Base-by-base conservation (phyloP, 768 basidiomycete species). In the Phanerodontia chrysosporium region DNA sequence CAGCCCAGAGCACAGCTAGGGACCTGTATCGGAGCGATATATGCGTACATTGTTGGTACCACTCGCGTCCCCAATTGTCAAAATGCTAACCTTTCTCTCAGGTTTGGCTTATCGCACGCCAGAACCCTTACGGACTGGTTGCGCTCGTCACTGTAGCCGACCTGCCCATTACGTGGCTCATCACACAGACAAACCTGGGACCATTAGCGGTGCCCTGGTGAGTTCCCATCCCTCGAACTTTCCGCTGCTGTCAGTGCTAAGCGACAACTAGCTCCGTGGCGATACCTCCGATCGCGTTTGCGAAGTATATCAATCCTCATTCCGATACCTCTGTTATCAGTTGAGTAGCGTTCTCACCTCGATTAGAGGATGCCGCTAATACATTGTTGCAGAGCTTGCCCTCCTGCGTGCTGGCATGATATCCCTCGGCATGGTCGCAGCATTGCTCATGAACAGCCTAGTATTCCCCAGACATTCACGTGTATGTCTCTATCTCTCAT, bases 391-490 rank as follows among this genome's bases (percentile, higher is more conserved):
- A 82, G 81, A 66, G 45, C 66, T 81, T 9, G 75, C 78, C 14
- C 62, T 72, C 12, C 67, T 75, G 45, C 71, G 79, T 49, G 75
- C 73, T 16, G 61, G 67, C 2, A 75, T 78, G 71, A 82, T 82
- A 28, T 69, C 70, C 51, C 69, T 72, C 21, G 80, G 80, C 12
- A 79, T 82, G 54, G 60, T 80, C 25, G 73, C 73, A 14, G 81
- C 80, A 3, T 64, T 82, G 9, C 42, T 73, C 27, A 70, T 77
- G 69, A 81, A 80, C 61, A 75, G 73, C 29, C 46, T 80, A 5
- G 56, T 81, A 7, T 81, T 78, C 60, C 80, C 80, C 45, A 73
- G 76, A 45, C 78, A 81, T 61, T 76, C 77, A 64, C 70, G 79
- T 52, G 79, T 80, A 64, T 29, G 71, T 58, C 2, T 35, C 9